Conservation (phyloP, 305 asterid genomes). For the Caryopteris hybrid region DNA sequence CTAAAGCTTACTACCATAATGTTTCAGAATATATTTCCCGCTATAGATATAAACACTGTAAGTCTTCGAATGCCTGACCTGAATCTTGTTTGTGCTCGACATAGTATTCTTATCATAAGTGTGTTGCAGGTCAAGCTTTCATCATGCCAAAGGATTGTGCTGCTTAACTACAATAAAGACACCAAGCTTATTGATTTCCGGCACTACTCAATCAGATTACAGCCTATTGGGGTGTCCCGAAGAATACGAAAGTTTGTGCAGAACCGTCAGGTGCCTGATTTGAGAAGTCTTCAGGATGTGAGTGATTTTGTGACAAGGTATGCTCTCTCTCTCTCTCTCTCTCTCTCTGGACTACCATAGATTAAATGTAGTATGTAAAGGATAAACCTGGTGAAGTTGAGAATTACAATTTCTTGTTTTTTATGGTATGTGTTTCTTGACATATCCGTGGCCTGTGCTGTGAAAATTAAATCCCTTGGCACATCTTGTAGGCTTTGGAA, state of each 20-base stretch:
- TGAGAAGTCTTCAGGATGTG: constrained; percentile 79
- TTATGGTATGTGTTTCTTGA: not conserved
- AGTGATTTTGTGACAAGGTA: constrained; percentile 86
- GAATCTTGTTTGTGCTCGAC: not conserved
- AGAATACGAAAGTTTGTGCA: constrained; percentile 87
- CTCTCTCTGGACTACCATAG: no score
- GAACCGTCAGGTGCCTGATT: constrained; percentile 81
- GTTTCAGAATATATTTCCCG: constrained; percentile 95
- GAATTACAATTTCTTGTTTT: not conserved
- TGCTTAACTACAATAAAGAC: constrained; percentile 85
- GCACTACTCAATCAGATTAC: constrained; percentile 87
- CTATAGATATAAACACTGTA: constrained; percentile 86
- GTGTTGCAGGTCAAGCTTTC: constrained; percentile 79
- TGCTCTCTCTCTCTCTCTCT: constrained; percentile 17
- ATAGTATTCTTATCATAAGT: constrained; percentile 10
- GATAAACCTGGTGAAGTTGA: not conserved
- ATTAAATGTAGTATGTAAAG: not conserved
- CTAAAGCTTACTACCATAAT: constrained; percentile 78
- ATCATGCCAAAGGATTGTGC: constrained; percentile 88
- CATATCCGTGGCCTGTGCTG: not conserved
- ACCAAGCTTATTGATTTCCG: constrained; percentile 84
- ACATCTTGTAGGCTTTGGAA: not conserved
- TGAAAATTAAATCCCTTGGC: not conserved
- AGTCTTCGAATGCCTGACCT: constrained; percentile 26
- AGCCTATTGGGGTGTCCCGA: constrained; percentile 84